Conservation (phyloP, 306 rosid genomes). For the Dryas alaskensis region DNA sequence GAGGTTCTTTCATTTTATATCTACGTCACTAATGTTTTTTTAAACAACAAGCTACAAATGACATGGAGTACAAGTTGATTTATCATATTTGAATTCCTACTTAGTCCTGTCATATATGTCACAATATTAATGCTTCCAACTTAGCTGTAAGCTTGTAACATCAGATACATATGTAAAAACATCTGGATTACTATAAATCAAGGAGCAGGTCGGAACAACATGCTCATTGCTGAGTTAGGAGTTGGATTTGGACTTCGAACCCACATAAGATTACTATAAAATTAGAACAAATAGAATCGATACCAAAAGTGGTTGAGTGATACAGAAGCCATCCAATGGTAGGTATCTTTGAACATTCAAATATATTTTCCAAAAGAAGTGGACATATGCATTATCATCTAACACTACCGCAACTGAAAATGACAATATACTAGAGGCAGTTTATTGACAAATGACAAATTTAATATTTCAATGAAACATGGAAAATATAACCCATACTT, state of each 20-base stretch:
- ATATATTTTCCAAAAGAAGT: background rate
- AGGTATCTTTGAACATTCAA: background rate
- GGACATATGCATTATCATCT: background rate
- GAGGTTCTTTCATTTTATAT: background rate
- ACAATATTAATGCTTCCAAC: background rate
- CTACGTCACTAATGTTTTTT: background rate
- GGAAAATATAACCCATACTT: constrained; percentile 19
- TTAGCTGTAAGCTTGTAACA: background rate
- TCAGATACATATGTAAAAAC: background rate
- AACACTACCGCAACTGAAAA: background rate
- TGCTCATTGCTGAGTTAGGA: background rate
- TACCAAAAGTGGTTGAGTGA: too few species aligned
- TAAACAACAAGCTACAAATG: background rate
- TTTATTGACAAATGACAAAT: too few species aligned
- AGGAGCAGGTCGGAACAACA: background rate
- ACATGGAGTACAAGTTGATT: background rate
- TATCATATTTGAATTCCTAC: background rate
- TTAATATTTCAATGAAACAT: background rate
- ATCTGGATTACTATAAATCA: too few species aligned
- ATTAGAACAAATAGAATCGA: background rate
- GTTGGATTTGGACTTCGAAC: background rate
- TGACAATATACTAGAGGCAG: background rate
- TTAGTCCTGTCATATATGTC: background rate
- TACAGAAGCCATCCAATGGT: background rate
- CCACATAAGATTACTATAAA: background rate